Evolutionary conservation across 305 asterid species (phyloP), one percentile per base, ranked within the genome.

Genomic region (Fraxinus sp.): DNA sequence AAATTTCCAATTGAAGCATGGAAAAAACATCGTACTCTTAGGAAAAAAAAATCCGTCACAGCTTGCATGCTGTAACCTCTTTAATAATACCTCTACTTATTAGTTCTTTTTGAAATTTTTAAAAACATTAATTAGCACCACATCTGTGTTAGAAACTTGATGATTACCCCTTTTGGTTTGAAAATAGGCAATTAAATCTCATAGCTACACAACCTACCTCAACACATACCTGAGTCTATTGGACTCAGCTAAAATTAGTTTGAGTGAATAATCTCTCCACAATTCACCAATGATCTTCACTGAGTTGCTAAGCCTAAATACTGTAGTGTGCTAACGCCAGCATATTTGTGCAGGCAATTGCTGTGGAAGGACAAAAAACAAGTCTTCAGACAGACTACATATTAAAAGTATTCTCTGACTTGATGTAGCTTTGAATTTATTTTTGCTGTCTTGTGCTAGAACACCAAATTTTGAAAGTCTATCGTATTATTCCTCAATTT

Each of bases 361-460:
- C 95, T 36, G 89, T 93, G 70, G 94, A 92, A 89, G 97, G 97
- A 80, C 94, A 89, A 88, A 88, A 79, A 86, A 83, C 86, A 75
- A 91, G 88, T 81, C 88, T 94, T 83, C 98, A 93, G 80, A 93
- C 98, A 33, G 93, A 92, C 86, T 94, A 94, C 90, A 87, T 91
- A 74, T 79, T 94, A 72, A 93, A 93, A 82, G 97, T 93, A 89
- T 83, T 49, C 35, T 81, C 36, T 37, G 49, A 5, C 73, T 52
- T 32, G 3, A 75, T 57, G 64, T 79, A 33, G 13, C 64, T 46
- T 79, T 46, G 75, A 22, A 76, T 78, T 52, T 59, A 74, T 46
- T 79, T n/a, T 66, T 13, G 66, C 14, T 30, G 57, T 39, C 22
- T 62, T 26, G 77, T 16, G 41, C 24, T 16, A 71, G 77, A 33